Percentiles rank a stretch among this genome's conserved stretches.
Evolutionary conservation across 2,329 filamentous ascomycete genomes (phyloP).

Genomic region (Botrytis galanthina): DNA sequence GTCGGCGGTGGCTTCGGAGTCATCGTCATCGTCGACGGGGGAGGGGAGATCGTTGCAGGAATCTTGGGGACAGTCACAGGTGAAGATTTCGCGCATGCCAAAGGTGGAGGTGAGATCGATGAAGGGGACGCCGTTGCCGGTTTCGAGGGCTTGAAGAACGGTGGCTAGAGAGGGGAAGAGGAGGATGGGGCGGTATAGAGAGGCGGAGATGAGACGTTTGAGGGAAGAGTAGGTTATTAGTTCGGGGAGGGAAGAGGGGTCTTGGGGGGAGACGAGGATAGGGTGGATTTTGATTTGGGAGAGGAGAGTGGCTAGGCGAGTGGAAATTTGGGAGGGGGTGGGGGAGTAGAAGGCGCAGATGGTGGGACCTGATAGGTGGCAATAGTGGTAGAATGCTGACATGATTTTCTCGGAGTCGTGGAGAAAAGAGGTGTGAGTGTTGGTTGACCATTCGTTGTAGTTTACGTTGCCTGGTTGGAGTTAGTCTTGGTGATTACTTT

Average conservation of each 20-base stretch:
- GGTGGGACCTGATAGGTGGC: slow-evolving; percentile 38
- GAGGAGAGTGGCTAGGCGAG: slow-evolving; percentile 40
- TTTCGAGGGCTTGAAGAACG: slow-evolving; percentile 34
- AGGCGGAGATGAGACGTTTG: slow-evolving; percentile 30
- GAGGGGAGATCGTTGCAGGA: neutral
- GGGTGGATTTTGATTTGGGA: slow-evolving; percentile 41
- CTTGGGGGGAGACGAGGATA: slow-evolving; percentile 28
- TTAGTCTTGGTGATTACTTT: slow-evolving; percentile 46
- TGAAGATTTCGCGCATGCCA: slow-evolving; percentile 23
- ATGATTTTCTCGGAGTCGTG: slow-evolving; percentile 36
- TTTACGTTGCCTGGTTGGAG: slow-evolving; percentile 42
- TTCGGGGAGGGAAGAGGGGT: slow-evolving; percentile 25
- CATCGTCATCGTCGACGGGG: neutral
- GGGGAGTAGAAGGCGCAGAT: slow-evolving; percentile 32
- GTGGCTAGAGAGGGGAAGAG: slow-evolving; percentile 35
- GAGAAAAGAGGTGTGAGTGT: slow-evolving; percentile 45
- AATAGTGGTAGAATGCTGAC: slow-evolving; percentile 34
- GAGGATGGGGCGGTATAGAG: slow-evolving; percentile 36
- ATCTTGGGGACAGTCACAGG: slow-evolving; percentile 9
- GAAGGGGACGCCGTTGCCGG: slow-evolving; percentile 46
- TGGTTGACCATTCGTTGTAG: slow-evolving; percentile 31
- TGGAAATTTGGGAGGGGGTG: slow-evolving; percentile 29
- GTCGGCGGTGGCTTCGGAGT: slow-evolving; percentile 27
- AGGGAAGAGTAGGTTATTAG: slow-evolving; percentile 37
- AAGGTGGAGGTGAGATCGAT: slow-evolving; percentile 21